Base-by-base conservation (phyloP, 2,329 filamentous ascomycete species). In the Claviceps sp. region DNA sequence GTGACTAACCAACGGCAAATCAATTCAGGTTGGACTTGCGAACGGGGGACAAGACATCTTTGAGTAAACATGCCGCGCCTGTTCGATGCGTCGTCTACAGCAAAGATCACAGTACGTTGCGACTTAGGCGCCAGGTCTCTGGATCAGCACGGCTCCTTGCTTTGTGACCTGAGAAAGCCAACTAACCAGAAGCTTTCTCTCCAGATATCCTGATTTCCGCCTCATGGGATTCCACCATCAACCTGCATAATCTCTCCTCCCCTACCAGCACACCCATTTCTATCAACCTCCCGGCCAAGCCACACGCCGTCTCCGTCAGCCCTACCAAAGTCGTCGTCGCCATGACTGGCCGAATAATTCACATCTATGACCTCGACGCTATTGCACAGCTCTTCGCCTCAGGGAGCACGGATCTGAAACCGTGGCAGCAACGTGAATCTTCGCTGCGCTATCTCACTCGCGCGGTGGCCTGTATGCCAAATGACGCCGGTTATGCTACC, bases 361-460 rank as follows among this genome's bases (percentile, higher is more conserved):
- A 93, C 72, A 95, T 98, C 66, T 97, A 96, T 76, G 88, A 96
- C 63, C 77, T 98, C 36, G 75, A 81, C 47, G 71, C 82, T 23
- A 78, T 95, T 40, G 68, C 77, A 8, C 62, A 76, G 1, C 71
- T 80, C 5, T 70, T 83, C 43, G 66, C 72, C 8, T 59, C 61
- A 3, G 66, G 68, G 1, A 66, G 69, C 62, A 55, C 69, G 62
- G 70, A 70, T 20, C 62, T 89, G 50, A 78, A 86, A 63, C 90
- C 91, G 0, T 96, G 88, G 88, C 93, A 98, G 68, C 81, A 88
- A 60, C 82, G 93, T 54, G 93, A 98, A 67, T 95, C 88, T 50
- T 94, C 86, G 26, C 78, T 98, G 63, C 95, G 96, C 66, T 98
- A 95, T 70, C 88, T 96, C 75, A 97, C 91, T 1, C 81, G 93